Percentiles rank a stretch among this genome's conserved stretches.
Evolutionary conservation across 352 stramenopile genomes (phyloP).

Genomic region (Paralagenidium karlingii): DNA sequence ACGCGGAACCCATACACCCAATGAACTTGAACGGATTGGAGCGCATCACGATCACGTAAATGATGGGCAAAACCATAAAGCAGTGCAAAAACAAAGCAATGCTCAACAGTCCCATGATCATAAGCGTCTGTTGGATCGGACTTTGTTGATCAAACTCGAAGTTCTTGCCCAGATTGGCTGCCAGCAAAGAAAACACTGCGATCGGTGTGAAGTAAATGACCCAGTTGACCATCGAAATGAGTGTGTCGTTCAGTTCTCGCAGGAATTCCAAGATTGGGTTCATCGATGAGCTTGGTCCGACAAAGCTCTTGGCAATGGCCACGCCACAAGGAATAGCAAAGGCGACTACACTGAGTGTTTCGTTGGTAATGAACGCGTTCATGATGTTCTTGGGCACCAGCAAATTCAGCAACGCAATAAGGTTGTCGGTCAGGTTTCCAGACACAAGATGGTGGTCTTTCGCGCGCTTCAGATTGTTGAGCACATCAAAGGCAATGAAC

Average conservation of each 20-base stretch:
- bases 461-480: slow-evolving; percentile 32
- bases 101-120: slow-evolving; percentile 26
- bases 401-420: slow-evolving; percentile 42
- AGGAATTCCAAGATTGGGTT: slow-evolving; percentile 75
- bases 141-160: slow-evolving; percentile 29
- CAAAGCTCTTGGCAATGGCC: slow-evolving; percentile 51
- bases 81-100: slow-evolving; percentile 41
- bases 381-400: slow-evolving; percentile 69
- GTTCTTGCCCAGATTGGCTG: slow-evolving; percentile 34
- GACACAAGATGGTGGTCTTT: slow-evolving; percentile 6
- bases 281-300: slow-evolving; percentile 46
- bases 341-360: slow-evolving; percentile 49
- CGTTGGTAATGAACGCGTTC: slow-evolving; percentile 46
- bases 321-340: slow-evolving; percentile 57
- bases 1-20: slow-evolving; percentile 44
- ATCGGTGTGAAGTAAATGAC: slow-evolving; percentile 62
- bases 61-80: slow-evolving; percentile 35
- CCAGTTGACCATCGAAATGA: slow-evolving; percentile 63
- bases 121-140: slow-evolving; percentile 22
- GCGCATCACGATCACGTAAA: slow-evolving; percentile 44
- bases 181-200: slow-evolving; percentile 55
- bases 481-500: slow-evolving; percentile 49
- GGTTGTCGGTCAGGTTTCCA: slow-evolving; percentile 40
- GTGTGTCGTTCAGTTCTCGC: slow-evolving; percentile 61
- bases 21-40: slow-evolving; percentile 69